phyloP scores from a whole-genome alignment of 2,329 filamentous ascomycete species.

The Penicillium sp. region DNA sequence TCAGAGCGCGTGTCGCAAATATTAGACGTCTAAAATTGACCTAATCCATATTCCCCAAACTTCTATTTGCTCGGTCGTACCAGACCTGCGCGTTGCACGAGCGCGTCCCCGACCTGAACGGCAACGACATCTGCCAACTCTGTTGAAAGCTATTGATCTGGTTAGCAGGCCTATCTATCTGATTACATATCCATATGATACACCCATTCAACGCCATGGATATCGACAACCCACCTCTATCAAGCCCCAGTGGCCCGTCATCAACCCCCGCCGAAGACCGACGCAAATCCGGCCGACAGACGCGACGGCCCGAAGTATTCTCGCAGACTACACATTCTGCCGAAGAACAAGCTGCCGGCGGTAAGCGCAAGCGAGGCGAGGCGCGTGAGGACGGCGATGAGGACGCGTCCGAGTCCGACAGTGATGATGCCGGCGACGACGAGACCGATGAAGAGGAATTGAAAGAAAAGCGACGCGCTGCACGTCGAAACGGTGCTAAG shows the following conservation, averaged over 20 bases:
- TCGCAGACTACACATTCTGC: slow-evolving; percentile 37
- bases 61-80: slow-evolving; percentile 15
- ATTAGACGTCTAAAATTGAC: background rate
- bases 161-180: background rate
- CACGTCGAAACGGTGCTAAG: slow-evolving; percentile 33
- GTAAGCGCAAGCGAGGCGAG: slow-evolving; percentile 53
- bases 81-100: slow-evolving; percentile 22
- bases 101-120: slow-evolving; percentile 22
- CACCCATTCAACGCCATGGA: slow-evolving; percentile 16
- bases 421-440: slow-evolving; percentile 37
- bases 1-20: background rate
- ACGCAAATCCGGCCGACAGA: slow-evolving; percentile 46
- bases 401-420: slow-evolving; percentile 39
- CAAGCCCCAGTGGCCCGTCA: slow-evolving; percentile 11
- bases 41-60: background rate
- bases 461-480: slow-evolving; percentile 42
- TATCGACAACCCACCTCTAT: slow-evolving; percentile 15
- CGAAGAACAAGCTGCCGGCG: slow-evolving; percentile 26
- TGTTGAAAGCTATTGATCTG: background rate
- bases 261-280: slow-evolving; percentile 33
- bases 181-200: slow-evolving; percentile 2
- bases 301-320: slow-evolving; percentile 44
- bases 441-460: slow-evolving; percentile 52
- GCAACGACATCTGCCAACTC: slow-evolving; percentile 1
- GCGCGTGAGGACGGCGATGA: slow-evolving; percentile 37